phyloP scores from a whole-genome alignment of 2,329 filamentous ascomycete genomes.

The Trichothecium roseum region DNA sequence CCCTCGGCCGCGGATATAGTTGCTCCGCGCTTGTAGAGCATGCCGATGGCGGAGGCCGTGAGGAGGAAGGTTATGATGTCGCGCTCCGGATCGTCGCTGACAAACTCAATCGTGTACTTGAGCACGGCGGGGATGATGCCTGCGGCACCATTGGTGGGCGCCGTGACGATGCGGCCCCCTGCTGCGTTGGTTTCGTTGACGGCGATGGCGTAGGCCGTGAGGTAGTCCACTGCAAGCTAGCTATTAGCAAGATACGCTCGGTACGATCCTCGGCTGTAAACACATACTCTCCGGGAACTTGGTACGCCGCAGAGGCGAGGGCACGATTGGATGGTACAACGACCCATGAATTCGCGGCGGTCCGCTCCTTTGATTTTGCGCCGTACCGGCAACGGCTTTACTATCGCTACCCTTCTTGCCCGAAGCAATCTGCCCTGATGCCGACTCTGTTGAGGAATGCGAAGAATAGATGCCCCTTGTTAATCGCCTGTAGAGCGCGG shows the following conservation, averaged over 20 bases:
- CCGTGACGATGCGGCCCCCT: slow-evolving; percentile 39
- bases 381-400: background rate
- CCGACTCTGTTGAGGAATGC: slow-evolving; percentile 11
- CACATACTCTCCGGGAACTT: slow-evolving; percentile 29
- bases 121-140: slow-evolving; percentile 40
- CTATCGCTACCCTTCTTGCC: background rate
- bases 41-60: slow-evolving; percentile 38
- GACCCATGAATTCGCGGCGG: slow-evolving; percentile 33
- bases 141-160: slow-evolving; percentile 39
- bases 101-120: slow-evolving; percentile 38
- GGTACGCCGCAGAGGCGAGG: slow-evolving; percentile 33
- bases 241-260: too few relatives aligned
- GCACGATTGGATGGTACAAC: slow-evolving; percentile 32
- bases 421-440: background rate
- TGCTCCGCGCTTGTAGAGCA: slow-evolving; percentile 42
- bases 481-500: slow-evolving; percentile 31
- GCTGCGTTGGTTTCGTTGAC: slow-evolving; percentile 43
- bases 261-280: too few relatives aligned
- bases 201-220: slow-evolving; percentile 39
- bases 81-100: slow-evolving; percentile 38
- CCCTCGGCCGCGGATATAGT: slow-evolving; percentile 41
- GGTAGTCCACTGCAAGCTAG: slow-evolving; percentile 27
- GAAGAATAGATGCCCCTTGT: slow-evolving; percentile 35
- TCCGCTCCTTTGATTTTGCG: slow-evolving; percentile 11
- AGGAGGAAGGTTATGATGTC: slow-evolving; percentile 38